These are phyloP conservation scores for Colletotrichum zoysiae DNA, from an alignment of 2,329 filamentous ascomycete genomes.

Conservation along the genomic window DNA sequence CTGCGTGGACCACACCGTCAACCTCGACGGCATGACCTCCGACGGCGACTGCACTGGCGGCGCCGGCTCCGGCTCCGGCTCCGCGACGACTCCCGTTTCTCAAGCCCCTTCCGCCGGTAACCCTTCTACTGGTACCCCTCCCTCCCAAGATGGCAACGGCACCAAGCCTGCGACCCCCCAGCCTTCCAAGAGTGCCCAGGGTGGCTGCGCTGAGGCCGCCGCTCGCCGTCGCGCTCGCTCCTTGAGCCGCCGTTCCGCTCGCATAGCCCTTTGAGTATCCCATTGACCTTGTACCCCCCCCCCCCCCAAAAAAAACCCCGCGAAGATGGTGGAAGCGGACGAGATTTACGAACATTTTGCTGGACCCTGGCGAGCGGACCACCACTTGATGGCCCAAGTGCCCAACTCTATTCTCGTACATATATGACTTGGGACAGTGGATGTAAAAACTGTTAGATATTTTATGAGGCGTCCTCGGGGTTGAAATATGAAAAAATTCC, in stretches of 20 bases:
- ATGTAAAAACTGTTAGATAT: constrained; percentile 35
- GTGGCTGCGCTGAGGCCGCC: constrained; percentile 33
- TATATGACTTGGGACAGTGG: constrained; percentile 40
- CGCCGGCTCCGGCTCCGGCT: constrained; percentile 37
- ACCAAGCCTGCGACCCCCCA: no score
- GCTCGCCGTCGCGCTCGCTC: constrained; percentile 37
- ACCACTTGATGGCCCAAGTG: background rate
- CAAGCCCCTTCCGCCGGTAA: constrained; percentile 23
- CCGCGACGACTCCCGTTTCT: constrained; percentile 18
- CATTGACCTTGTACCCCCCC: background rate
- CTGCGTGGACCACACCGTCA: constrained; percentile 55
- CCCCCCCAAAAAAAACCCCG: background rate
- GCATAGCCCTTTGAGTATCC: constrained; percentile 23
- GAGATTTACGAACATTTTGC: background rate
- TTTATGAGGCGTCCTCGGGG: constrained; percentile 30
- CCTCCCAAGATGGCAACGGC: no score
- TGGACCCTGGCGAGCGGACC: background rate
- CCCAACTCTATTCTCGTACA: constrained; percentile 31
- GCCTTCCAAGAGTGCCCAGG: background rate
- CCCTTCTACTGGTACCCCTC: no score
- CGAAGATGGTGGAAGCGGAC: background rate
- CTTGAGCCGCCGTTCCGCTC: constrained; percentile 28
- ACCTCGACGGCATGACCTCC: constrained; percentile 49
- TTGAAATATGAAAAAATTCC: constrained; percentile 34
- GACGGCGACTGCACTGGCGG: constrained; percentile 53